Conservation (phyloP, 2,329 filamentous ascomycete genomes). For the Colletotrichum cuscutae region DNA sequence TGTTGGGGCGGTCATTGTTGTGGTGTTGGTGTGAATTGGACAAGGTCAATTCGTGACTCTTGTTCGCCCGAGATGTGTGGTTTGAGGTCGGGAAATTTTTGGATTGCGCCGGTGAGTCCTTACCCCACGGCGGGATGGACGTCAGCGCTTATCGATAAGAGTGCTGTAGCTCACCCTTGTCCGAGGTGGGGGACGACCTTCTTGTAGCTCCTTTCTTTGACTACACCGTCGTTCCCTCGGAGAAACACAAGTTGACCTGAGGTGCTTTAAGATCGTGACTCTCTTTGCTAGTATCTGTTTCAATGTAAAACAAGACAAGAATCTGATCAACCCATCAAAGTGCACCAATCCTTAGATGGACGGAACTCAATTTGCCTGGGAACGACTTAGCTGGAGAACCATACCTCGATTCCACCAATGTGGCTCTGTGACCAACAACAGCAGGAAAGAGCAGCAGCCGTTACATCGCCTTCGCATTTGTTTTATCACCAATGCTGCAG, state of each 20-base stretch:
- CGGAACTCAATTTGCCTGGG: no score
- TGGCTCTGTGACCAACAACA: not conserved
- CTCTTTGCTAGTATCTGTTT: not conserved
- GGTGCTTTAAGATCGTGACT: not conserved
- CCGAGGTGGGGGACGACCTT: conserved; percentile 23
- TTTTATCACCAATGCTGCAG: not conserved
- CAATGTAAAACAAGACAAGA: not conserved
- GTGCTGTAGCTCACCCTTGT: conserved; percentile 4
- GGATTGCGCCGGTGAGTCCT: conserved; percentile 4
- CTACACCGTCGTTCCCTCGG: not conserved
- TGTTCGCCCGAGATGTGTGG: not conserved
- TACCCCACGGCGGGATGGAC: conserved; percentile 25
- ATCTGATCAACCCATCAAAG: no score
- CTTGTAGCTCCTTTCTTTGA: not conserved
- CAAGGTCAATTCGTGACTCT: conserved; percentile 1
- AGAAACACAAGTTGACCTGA: not conserved
- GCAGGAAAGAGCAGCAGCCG: not conserved
- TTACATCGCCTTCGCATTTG: not conserved
- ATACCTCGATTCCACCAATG: not conserved
- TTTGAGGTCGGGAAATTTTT: conserved; percentile 28
- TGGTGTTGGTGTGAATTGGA: not conserved
- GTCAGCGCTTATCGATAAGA: conserved; percentile 28
- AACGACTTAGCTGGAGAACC: not conserved
- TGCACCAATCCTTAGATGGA: not conserved
- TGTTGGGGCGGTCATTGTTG: conserved; percentile 26